Base-by-base conservation (phyloP, 2,329 filamentous ascomycete genomes). In the Ilyonectria sp. region DNA sequence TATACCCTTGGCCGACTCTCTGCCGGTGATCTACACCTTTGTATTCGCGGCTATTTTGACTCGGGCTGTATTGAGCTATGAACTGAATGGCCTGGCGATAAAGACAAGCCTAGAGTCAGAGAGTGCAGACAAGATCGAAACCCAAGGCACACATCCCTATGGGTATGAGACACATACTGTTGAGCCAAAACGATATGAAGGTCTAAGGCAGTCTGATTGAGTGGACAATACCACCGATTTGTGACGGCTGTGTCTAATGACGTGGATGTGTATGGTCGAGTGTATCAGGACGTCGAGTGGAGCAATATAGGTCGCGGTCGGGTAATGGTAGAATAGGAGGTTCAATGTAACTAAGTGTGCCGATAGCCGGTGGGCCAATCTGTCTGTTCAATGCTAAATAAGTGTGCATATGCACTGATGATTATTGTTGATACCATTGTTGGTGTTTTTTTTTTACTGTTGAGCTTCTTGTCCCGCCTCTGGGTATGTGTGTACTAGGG, bases 11-110 rank as follows among this genome's bases (percentile, higher is more conserved):
- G 67, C 57, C 9, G 67, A 69, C 59, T 69, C 50, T 40, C 44
- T 69, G 21, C 67, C 59, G 21, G 43, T 69, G 11, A 69, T 69
- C n/a, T 69, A 69, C 35, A 60, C n/a, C 6, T 69, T 67, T 63
- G 59, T 69, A 5, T 63, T 63, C 17, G 58, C 63, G 3, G 64
- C 59, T 57, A n/a, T 64, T 44, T 23, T 58, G 21, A 67, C 67
- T 47, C 54, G 66, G 33, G 58, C 21, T 31, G 63, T 68, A 8
- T 44, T 68, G 37, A 57, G 15, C 33, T 68, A 55, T 21, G 66
- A 68, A 43, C 21, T 68, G 4, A 62, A 59, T 43, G 58, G 66
- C 10, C 54, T 68, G 40, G 63, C 62, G 31, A 54, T 31, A 52
- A 68, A 43, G 40, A 63, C 64, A 13, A 44, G 40, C 4, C 37